These are phyloP conservation scores for Lasiosphaeria miniovina DNA, from an alignment of 495 filamentous ascomycete species.

Conservation along the genomic window DNA sequence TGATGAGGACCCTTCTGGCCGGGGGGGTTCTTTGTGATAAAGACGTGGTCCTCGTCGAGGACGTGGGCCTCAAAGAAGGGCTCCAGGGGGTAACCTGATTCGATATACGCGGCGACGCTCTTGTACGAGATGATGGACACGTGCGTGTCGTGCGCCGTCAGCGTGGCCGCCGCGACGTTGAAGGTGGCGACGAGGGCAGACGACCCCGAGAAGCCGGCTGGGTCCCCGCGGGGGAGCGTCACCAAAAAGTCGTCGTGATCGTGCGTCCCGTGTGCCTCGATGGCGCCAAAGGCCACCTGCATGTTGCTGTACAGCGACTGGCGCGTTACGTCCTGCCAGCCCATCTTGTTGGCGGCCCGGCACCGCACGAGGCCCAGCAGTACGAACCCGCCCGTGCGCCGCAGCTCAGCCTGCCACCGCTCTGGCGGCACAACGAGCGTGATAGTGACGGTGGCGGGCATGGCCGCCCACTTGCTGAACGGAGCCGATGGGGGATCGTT, in stretches of 20 bases:
- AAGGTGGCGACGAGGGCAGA: constrained; percentile 41
- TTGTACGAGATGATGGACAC: constrained; percentile 25
- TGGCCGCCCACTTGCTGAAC: constrained; percentile 30
- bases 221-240: constrained; percentile 19
- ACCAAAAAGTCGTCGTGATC: constrained; percentile 22
- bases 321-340: no score
- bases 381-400: not conserved
- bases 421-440: constrained; percentile 35
- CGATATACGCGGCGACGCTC: constrained; percentile 2
- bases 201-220: constrained; percentile 30
- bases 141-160: constrained; percentile 24
- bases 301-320: constrained; percentile 19
- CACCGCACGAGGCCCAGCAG: no score
- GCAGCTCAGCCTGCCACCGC: not conserved
- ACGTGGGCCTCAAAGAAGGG: constrained; percentile 23
- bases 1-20: constrained; percentile 18
- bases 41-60: constrained; percentile 27
- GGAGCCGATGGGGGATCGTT: constrained; percentile 1
- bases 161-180: constrained; percentile 30
- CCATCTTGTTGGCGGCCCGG: no score
- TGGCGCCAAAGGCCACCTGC: constrained; percentile 35
- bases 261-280: constrained; percentile 22
- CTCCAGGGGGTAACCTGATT: not conserved
- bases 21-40: constrained; percentile 31
- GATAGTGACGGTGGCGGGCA: constrained; percentile 34